A percentile compares a stretch with the other conserved stretches of the same genome.
phyloP scores from a whole-genome alignment of 1,284 basidiomycete species.

The Trichosporon inkin region DNA sequence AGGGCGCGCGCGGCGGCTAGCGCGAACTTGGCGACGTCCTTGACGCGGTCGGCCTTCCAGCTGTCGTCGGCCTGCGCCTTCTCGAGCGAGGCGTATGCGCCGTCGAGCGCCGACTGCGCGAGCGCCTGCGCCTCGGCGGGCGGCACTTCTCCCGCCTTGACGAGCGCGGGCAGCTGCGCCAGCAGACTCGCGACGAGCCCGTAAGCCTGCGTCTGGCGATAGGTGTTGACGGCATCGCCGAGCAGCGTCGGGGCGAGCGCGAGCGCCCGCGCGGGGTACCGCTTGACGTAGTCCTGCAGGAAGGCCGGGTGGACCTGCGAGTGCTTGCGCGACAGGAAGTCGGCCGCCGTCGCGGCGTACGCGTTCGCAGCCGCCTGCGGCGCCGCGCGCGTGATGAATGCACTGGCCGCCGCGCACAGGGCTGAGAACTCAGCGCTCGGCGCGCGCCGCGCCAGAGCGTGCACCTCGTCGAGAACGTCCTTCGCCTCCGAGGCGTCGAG shows the following conservation, averaged over 20 bases:
- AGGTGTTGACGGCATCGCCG: slow-evolving; percentile 64
- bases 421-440: slow-evolving; percentile 62
- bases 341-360: slow-evolving; percentile 67
- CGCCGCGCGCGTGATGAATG: slow-evolving; percentile 67
- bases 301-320: slow-evolving; percentile 70
- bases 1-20: slow-evolving; percentile 65
- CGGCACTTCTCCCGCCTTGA: slow-evolving; percentile 46
- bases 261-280: slow-evolving; percentile 68
- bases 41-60: slow-evolving; percentile 66
- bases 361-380: slow-evolving; percentile 37
- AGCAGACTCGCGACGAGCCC: slow-evolving; percentile 66
- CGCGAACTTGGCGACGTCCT: slow-evolving; percentile 72
- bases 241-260: slow-evolving; percentile 58
- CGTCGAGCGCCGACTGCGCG: slow-evolving; percentile 55
- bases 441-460: slow-evolving; percentile 66
- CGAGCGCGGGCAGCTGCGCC: slow-evolving; percentile 58
- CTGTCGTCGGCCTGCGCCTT: slow-evolving; percentile 51
- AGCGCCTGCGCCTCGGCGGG: slow-evolving; percentile 54
- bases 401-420: slow-evolving; percentile 64
- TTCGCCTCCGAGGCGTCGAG: slow-evolving; percentile 51
- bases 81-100: slow-evolving; percentile 57
- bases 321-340: slow-evolving; percentile 76
- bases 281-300: slow-evolving; percentile 72
- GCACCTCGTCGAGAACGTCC: slow-evolving; percentile 63
- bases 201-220: slow-evolving; percentile 69